Percentiles rank a stretch among this genome's conserved stretches.
Conservation (phyloP, 176 grass and related monocot species). For the Oryza meridionalis region DNA sequence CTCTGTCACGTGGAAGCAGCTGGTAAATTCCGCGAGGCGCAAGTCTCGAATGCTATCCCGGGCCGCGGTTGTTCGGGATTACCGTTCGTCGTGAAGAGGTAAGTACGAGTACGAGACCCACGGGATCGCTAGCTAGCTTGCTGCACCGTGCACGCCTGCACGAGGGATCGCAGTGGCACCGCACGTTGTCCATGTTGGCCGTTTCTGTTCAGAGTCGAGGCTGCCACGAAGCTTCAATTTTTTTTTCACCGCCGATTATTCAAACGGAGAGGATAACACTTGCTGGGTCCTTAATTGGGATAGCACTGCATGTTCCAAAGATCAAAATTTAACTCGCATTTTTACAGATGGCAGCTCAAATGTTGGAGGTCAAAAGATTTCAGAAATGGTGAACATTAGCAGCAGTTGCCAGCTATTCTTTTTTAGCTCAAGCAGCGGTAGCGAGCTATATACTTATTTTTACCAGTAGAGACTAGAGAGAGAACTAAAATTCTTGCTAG, state of each 20-base stretch:
- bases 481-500: background rate
- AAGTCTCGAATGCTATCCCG: background rate
- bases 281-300: background rate
- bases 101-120: too few relatives aligned
- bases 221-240: constrained; percentile 25
- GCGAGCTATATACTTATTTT: background rate
- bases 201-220: background rate
- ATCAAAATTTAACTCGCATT: background rate
- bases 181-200: background rate
- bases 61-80: constrained; percentile 30
- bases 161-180: background rate
- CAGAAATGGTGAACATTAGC: background rate
- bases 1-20: constrained; percentile 43
- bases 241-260: constrained; percentile 6
- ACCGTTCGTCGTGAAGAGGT: background rate
- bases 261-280: background rate
- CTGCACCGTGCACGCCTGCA: background rate
- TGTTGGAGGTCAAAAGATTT: background rate
- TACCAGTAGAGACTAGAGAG: background rate
- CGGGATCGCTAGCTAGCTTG: background rate
- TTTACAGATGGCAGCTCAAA: background rate
- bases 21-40: constrained; percentile 2
- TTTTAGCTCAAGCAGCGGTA: background rate
- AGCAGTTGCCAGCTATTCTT: background rate
- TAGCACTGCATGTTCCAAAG: background rate